These are phyloP conservation scores for Komagataea norvegica DNA, from an alignment of 1,139 yeast genomes.

Conservation along the genomic window DNA sequence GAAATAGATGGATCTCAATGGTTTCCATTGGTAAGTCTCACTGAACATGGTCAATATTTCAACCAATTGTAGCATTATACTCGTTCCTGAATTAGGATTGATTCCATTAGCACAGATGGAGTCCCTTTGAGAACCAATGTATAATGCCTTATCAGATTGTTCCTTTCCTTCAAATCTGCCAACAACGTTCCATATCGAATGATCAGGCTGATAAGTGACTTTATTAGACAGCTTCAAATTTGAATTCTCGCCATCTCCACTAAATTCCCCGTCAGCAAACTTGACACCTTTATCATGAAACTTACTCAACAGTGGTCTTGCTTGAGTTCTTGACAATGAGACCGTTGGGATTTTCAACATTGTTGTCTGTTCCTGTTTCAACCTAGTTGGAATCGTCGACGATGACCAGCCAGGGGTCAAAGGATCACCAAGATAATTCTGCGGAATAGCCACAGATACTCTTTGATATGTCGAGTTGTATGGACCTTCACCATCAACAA, in stretches of 20 bases:
- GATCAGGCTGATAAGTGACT: conserved; percentile 53
- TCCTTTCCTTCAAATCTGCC: conserved; percentile 80
- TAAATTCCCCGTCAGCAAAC: conserved; percentile 33
- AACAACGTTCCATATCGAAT: conserved; percentile 72
- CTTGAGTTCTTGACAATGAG: conserved; percentile 74
- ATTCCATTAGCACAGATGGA: conserved; percentile 72
- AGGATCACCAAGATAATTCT: conserved; percentile 72
- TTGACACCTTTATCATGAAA: conserved; percentile 45
- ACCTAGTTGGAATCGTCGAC: conserved; percentile 27
- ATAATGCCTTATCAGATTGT: conserved; percentile 65
- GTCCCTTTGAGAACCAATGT: conserved; percentile 85
- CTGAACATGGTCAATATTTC: conserved; percentile 66
- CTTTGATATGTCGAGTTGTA: conserved; percentile 48
- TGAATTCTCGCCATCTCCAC: conserved; percentile 32
- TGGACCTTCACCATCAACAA: conserved; percentile 30
- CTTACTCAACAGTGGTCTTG: conserved; percentile 42
- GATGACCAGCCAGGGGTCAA: conserved; percentile 75
- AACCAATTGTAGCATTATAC: conserved; percentile 65
- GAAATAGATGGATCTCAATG: conserved; percentile 77
- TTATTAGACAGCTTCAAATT: conserved; percentile 38
- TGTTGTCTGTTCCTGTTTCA: conserved; percentile 44
- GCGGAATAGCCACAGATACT: conserved; percentile 60
- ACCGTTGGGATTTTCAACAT: conserved; percentile 67
- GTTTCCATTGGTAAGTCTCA: conserved; percentile 70
- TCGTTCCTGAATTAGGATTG: conserved; percentile 72